These are phyloP conservation scores for Zalaria obscura DNA, from an alignment of 2,329 filamentous ascomycete genomes.

Conservation along the genomic window DNA sequence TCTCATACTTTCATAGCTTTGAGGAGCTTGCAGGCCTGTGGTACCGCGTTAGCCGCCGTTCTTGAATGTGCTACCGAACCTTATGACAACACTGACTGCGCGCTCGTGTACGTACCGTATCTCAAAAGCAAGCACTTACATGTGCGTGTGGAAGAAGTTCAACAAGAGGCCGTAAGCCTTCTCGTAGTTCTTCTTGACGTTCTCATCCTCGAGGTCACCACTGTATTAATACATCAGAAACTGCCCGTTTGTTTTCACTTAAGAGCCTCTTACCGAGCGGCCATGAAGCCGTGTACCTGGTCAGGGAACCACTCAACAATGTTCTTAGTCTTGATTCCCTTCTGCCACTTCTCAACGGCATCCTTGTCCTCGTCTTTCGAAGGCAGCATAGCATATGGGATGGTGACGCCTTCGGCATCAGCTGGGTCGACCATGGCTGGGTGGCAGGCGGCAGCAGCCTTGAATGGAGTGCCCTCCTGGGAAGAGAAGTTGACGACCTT, in stretches of 20 bases:
- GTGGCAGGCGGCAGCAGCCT: constrained; percentile 41
- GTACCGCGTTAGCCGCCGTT: too few species aligned
- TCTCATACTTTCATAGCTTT: too few species aligned
- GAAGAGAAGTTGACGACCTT: constrained; percentile 43
- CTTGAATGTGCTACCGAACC: too few species aligned
- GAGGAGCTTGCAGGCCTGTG: too few species aligned
- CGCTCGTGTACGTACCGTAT: too few species aligned
- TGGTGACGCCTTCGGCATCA: constrained; percentile 40
- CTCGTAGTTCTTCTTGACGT: constrained; percentile 36
- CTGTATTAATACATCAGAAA: constrained; percentile 8
- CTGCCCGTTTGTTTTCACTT: neutral
- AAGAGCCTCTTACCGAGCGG: constrained; percentile 16
- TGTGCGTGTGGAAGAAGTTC: constrained; percentile 37
- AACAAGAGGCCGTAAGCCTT: constrained; percentile 34
- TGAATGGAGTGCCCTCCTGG: constrained; percentile 38
- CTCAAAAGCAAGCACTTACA: constrained; percentile 25
- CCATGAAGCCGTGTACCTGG: constrained; percentile 33
- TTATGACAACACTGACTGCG: too few species aligned
- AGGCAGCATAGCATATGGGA: constrained; percentile 44
- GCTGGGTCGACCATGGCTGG: constrained; percentile 47
- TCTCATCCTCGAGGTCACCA: constrained; percentile 29
- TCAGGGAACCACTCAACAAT: constrained; percentile 33
- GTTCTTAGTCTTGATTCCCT: constrained; percentile 31
- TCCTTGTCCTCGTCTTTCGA: constrained; percentile 41
- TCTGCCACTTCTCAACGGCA: constrained; percentile 35